These are phyloP conservation scores for Colletotrichum scovillei DNA, from an alignment of 2,329 filamentous ascomycete species.

Conservation along the genomic window DNA sequence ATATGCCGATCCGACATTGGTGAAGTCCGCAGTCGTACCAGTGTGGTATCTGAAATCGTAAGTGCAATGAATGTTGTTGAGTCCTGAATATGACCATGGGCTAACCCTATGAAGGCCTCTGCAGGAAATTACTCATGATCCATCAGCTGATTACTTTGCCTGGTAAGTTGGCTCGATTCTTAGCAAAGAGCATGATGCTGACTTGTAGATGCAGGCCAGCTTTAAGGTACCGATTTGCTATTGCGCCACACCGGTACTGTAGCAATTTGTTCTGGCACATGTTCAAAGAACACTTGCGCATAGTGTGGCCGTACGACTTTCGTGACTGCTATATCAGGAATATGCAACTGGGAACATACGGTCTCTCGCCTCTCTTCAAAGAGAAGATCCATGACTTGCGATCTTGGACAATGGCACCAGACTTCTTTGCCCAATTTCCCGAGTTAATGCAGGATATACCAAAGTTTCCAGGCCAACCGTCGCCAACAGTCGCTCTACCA, in stretches of 20 bases:
- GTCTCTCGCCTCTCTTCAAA: slow-evolving; percentile 39
- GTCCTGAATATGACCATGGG: no score
- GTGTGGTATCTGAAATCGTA: slow-evolving; percentile 25
- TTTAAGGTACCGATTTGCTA: slow-evolving; percentile 43
- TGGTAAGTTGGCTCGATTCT: neutral
- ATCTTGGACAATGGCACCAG: slow-evolving; percentile 42
- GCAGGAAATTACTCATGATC: neutral
- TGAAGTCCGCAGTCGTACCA: neutral
- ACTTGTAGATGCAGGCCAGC: slow-evolving; percentile 40
- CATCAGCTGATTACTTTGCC: slow-evolving; percentile 14
- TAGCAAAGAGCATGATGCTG: neutral
- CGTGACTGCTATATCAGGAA: slow-evolving; percentile 42
- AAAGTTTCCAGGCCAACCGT: slow-evolving; percentile 1
- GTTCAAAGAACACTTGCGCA: slow-evolving; percentile 38
- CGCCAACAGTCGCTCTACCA: neutral
- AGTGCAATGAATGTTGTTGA: neutral
- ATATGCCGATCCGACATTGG: slow-evolving; percentile 40
- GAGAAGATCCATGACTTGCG: slow-evolving; percentile 40
- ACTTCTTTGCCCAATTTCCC: slow-evolving; percentile 42
- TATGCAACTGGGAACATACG: slow-evolving; percentile 38
- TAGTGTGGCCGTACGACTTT: slow-evolving; percentile 41
- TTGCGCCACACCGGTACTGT: slow-evolving; percentile 44
- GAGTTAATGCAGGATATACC: slow-evolving; percentile 46
- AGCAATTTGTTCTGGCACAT: slow-evolving; percentile 44
- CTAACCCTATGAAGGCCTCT: neutral